Conservation (phyloP, 2,329 filamentous ascomycete species). For the Paraphaeosphaeria minitans region DNA sequence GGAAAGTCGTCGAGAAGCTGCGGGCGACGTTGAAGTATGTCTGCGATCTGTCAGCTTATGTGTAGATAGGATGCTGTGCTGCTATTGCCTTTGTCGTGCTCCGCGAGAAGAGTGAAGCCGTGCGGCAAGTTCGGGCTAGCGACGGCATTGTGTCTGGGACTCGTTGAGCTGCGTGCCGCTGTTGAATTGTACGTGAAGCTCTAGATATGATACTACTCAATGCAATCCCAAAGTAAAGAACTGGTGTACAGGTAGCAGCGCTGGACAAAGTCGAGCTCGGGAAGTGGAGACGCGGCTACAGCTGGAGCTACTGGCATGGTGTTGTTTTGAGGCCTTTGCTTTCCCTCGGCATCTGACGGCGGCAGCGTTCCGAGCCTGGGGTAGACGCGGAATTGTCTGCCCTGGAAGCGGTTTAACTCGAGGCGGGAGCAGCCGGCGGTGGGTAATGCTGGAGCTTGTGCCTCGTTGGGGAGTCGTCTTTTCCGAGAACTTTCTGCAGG, state of each 20-base stretch:
- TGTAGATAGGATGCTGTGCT: neutral
- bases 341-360: constrained; percentile 9
- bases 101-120: constrained; percentile 41
- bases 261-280: neutral
- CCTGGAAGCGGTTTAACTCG: neutral
- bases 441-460: neutral
- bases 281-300: neutral
- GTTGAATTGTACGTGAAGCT: neutral
- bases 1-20: constrained; percentile 43
- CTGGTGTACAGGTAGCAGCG: neutral
- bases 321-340: neutral
- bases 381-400: constrained; percentile 3
- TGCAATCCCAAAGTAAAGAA: neutral
- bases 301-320: neutral
- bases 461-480: neutral
- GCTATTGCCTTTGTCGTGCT: constrained; percentile 38
- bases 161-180: neutral
- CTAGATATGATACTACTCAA: neutral
- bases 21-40: constrained; percentile 44
- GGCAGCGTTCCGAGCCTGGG: constrained; percentile 7
- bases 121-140: constrained; percentile 41
- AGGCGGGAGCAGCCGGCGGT: neutral
- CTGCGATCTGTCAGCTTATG: constrained; percentile 17
- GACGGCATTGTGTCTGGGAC: constrained; percentile 38
- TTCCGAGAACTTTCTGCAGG: neutral